Percentiles rank a stretch among this genome's conserved stretches.
Conservation (phyloP, 306 rosid genomes). For the Lathyrus oleraceus region DNA sequence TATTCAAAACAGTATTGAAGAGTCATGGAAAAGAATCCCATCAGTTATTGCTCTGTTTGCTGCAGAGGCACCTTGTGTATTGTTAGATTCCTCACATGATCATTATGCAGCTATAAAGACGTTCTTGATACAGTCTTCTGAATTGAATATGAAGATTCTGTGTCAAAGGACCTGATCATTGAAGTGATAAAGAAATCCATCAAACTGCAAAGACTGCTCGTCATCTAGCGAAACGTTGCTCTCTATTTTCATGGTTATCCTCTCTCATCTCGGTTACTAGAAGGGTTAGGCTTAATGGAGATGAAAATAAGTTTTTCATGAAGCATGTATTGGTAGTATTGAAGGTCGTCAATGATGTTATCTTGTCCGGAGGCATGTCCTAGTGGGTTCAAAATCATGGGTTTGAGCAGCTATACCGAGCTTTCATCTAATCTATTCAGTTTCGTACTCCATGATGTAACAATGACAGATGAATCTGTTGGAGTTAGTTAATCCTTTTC, state of each 20-base stretch:
- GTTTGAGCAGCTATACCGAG: constrained; percentile 82
- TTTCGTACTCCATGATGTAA: constrained; percentile 49
- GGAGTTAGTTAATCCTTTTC: constrained; percentile 51
- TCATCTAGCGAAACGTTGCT: constrained; percentile 69
- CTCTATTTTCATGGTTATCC: too few species aligned
- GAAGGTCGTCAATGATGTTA: too few species aligned
- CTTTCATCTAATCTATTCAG: constrained; percentile 60
- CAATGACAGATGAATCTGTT: constrained; percentile 43
- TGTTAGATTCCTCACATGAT: too few species aligned
- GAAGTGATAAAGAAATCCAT: constrained; percentile 80
- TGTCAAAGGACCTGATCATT: constrained; percentile 67
- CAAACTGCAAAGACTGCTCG: constrained; percentile 61
- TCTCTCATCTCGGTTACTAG: too few species aligned
- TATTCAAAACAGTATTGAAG: too few species aligned
- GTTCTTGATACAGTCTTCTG: too few species aligned
- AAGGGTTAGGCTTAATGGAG: too few species aligned
- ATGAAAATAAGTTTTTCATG: too few species aligned
- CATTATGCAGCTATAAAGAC: too few species aligned
- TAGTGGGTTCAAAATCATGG: constrained; percentile 78
- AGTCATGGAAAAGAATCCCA: too few species aligned
- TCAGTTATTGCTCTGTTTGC: too few species aligned
- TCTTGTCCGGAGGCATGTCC: constrained; percentile 53
- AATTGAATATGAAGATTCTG: constrained; percentile 65
- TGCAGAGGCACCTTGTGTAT: too few species aligned
- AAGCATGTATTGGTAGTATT: constrained; percentile 48